Base-by-base conservation (phyloP, 208 protist species). In the Crithidia thermophila region DNA sequence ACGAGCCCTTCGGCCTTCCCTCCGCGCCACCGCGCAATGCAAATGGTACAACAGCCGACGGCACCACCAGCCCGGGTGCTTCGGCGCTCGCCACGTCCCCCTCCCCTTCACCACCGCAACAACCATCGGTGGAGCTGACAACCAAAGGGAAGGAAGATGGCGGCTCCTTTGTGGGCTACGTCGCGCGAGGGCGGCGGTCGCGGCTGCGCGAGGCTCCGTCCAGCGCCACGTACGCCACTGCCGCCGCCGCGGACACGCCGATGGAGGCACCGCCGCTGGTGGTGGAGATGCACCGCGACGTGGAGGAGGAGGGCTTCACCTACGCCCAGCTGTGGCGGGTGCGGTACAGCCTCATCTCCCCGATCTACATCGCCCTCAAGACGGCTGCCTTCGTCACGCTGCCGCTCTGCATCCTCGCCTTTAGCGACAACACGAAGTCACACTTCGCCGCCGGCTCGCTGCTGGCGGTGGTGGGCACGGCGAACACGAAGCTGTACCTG, bases 401-500 rank as follows among this genome's bases (percentile, higher is more conserved):
- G 30, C 61, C 72, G 14, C 63, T 76, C 14, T 71, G 62, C 42
- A 56, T 79, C 16, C 49, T 79, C 16, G 42, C 18, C 23, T 83
- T 76, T 30, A 49, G 53, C 64, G 57, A 57, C 14, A 3, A 18
- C 23, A 72, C 52, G 23, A 71, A 67, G 67, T 28, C 62, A 5
- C 67, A 52, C 52, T 77, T 74, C 61, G 52, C 25, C 16, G 50
- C 71, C 3, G 61, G 67, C 23, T 74, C 72, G 36, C 45, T 83
- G 21, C 1, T 79, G 25, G 36, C 59, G 2, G 72, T 76, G 11
- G 52, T 78, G 20, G 77, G 47, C 9, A 82, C 61, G 25, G 36
- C 70, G 5, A 75, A 78, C 47, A 71, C 72, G 45, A 70, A 75
- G 59, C 47, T 82, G n/a, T 70, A 72, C 43, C 39, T 85, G 0